phyloP scores from a whole-genome alignment of 2,329 filamentous ascomycete species.

The Aspergillus brasiliensis region DNA sequence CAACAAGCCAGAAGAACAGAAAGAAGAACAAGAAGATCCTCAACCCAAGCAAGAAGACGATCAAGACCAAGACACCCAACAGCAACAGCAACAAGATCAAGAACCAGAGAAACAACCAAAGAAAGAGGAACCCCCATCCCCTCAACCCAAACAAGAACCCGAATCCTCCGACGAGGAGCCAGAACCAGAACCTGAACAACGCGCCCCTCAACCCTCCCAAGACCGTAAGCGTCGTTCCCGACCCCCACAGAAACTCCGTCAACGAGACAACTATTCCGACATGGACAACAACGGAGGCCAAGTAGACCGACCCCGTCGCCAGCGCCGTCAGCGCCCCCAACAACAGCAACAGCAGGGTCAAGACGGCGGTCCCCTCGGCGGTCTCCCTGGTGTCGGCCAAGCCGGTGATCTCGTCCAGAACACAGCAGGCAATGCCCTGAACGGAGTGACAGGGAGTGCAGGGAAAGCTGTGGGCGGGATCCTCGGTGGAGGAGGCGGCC shows the following conservation, averaged over 20 bases:
- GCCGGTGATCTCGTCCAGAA: slow-evolving; percentile 58
- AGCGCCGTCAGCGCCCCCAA: slow-evolving; percentile 56
- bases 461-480: slow-evolving; percentile 47
- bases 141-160: slow-evolving; percentile 19
- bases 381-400: slow-evolving; percentile 60
- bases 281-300: slow-evolving; percentile 57
- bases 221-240: slow-evolving; percentile 26
- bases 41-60: slow-evolving; percentile 34
- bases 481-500: slow-evolving; percentile 30
- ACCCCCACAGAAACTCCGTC: slow-evolving; percentile 20
- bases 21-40: slow-evolving; percentile 13
- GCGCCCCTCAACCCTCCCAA: slow-evolving; percentile 50
- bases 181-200: slow-evolving; percentile 40
- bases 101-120: slow-evolving; percentile 8
- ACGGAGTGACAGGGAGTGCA: slow-evolving; percentile 40
- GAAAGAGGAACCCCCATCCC: slow-evolving; percentile 18
- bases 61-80: slow-evolving; percentile 22
- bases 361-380: slow-evolving; percentile 44
- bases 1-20: slow-evolving; percentile 31
- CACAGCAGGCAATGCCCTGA: slow-evolving; percentile 51
- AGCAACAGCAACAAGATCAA: slow-evolving; percentile 29
- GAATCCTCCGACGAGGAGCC: slow-evolving; percentile 46
- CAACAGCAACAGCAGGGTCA: slow-evolving; percentile 43
- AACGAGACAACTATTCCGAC: slow-evolving; percentile 45
- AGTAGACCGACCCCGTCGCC: slow-evolving; percentile 56